Evolutionary conservation across 2,329 filamentous ascomycete species (phyloP), one percentile per base, ranked within the genome.

Genomic region (Fusarium abutilonis): DNA sequence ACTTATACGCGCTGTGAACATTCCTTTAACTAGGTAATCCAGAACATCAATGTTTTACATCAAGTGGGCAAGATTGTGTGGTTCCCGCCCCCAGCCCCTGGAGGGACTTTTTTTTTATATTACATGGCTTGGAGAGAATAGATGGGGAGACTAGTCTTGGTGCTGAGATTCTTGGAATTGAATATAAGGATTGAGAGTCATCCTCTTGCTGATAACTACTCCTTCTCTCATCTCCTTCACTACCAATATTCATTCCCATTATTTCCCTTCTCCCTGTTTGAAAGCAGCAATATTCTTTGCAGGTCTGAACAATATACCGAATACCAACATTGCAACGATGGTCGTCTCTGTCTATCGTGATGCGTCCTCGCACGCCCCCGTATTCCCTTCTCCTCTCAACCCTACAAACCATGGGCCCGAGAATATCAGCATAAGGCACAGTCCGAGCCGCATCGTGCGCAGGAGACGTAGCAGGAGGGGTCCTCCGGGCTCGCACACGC

Each of bases 401-500:
- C 72, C 71, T n/a, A 49, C 62, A 34, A 67, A 36, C 43, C 43
- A 49, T 41, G 56, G 59, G 10, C 59, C 63, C 1, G 54, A 60
- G 42, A 54, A 56, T 34, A 8, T 34, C 32, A 13, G 28, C 28
- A 29, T 13, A 10, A 60, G 41, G 39, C 59, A 52, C 23, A 36
- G 52, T 34, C 41, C 66, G 10, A 34, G 60, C 43, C 67, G 67
- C 6, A 43, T 68, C 29, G 38, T 52, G 19, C 60, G 66, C n/a
- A 59, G 57, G 48, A 69, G 67, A 60, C 58, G 66, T 3, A 52
- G 44, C 35, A 49, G 60, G 32, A 59, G 61, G 44, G 41, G 66
- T 14, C 57, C 58, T 42, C 62, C 60, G 38, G 51, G 62, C 35
- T 68, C 70, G 19, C 64, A 74, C 48, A 80, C 79, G 54, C 78